Percentiles rank a stretch among this genome's conserved stretches.
phyloP scores from a whole-genome alignment of 164 flowering plant species.

The Warburgia ugandensis region DNA sequence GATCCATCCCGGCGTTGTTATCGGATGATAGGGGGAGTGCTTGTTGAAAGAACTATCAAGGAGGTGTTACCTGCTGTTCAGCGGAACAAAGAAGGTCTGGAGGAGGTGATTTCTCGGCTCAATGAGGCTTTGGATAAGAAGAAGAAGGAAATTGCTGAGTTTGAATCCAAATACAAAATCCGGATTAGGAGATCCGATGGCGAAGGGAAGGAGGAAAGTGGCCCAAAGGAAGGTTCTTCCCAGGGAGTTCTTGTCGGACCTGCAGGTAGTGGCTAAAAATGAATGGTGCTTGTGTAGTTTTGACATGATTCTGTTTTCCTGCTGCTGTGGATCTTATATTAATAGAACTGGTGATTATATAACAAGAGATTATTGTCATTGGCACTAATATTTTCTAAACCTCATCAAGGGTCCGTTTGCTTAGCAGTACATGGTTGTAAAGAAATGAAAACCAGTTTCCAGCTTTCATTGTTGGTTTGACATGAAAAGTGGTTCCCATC shows the following conservation, averaged over 20 bases:
- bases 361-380: too few relatives aligned
- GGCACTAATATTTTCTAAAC: too few relatives aligned
- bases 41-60: constrained; percentile 86
- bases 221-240: constrained; percentile 64
- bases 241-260: constrained; percentile 95
- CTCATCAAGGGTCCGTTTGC: too few relatives aligned
- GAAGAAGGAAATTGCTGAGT: constrained; percentile 67
- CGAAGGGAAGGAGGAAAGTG: constrained; percentile 49
- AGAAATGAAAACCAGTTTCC: too few relatives aligned
- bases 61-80: constrained; percentile 92
- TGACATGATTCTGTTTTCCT: neutral
- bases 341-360: neutral
- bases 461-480: too few relatives aligned
- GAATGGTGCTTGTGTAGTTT: constrained; percentile 11
- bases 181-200: constrained; percentile 54
- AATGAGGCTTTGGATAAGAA: constrained; percentile 77
- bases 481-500: too few relatives aligned
- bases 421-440: too few relatives aligned
- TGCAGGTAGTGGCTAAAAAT: constrained; percentile 43
- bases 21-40: constrained; percentile 92
- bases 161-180: constrained; percentile 78
- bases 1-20: constrained; percentile 84
- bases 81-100: constrained; percentile 81
- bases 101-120: constrained; percentile 74
- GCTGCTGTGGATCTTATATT: neutral